phyloP scores from a whole-genome alignment of 495 filamentous ascomycete genomes.

The Penicillium maclennaniae region DNA sequence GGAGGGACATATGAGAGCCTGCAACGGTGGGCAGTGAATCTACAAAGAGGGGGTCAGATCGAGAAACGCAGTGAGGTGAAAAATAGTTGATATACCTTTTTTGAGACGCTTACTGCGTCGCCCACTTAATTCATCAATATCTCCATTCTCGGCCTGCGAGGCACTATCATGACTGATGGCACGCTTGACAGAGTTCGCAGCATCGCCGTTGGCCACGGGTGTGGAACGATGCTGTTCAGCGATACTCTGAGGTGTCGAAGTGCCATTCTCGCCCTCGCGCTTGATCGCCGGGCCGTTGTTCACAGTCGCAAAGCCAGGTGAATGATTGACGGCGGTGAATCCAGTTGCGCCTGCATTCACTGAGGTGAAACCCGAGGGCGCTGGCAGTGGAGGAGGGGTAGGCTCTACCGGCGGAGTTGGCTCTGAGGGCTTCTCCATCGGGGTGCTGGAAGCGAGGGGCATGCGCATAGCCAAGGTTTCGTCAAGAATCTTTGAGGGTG shows the following conservation, averaged over 20 bases:
- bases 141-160: constrained; percentile 58
- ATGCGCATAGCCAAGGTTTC: constrained; percentile 71
- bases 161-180: constrained; percentile 74
- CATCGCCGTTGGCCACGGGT: constrained; percentile 55
- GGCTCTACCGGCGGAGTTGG: constrained; percentile 45
- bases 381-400: constrained; percentile 42
- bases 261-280: constrained; percentile 47
- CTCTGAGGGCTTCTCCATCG: constrained; percentile 50
- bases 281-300: constrained; percentile 48
- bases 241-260: constrained; percentile 38
- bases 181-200: constrained; percentile 66
- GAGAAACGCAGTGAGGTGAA: constrained; percentile 10
- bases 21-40: constrained; percentile 86
- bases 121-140: constrained; percentile 60
- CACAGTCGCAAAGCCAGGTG: constrained; percentile 53
- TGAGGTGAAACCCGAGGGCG: constrained; percentile 70
- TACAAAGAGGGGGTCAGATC: constrained; percentile 26
- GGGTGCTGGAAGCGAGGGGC: constrained; percentile 60
- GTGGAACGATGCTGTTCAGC: constrained; percentile 38
- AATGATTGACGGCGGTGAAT: constrained; percentile 72
- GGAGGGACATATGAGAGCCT: constrained; percentile 94
- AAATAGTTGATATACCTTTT: constrained; percentile 61
- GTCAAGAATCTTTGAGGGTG: constrained; percentile 60
- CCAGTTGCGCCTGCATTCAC: constrained; percentile 62
- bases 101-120: constrained; percentile 89